Conservation (phyloP, 495 filamentous ascomycete genomes). For the Talaromyces nanjingensis region DNA sequence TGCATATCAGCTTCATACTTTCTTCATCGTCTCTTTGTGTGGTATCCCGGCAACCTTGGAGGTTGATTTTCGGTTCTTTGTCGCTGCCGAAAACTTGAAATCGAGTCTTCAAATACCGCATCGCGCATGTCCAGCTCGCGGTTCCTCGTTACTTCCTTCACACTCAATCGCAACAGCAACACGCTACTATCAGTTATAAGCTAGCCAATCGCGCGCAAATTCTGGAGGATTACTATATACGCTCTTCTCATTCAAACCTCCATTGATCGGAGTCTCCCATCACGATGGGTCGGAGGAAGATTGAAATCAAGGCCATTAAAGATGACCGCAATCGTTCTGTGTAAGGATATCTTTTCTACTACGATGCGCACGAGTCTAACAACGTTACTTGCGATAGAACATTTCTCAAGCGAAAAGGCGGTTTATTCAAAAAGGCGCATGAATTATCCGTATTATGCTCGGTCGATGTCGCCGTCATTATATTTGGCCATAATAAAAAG, state of each 20-base stretch:
- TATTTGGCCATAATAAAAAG: slow-evolving; percentile 97
- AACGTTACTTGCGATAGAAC: slow-evolving; percentile 53
- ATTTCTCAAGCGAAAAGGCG: slow-evolving; percentile 96
- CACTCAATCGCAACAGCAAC: neutral
- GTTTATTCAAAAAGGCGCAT: slow-evolving; percentile 98
- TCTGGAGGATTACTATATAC: neutral
- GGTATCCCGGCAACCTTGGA: neutral
- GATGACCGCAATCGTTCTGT: slow-evolving; percentile 98
- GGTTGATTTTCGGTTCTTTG: neutral
- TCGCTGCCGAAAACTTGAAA: neutral
- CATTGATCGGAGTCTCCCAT: slow-evolving; percentile 1
- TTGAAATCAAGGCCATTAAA: slow-evolving; percentile 99
- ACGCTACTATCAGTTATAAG: neutral
- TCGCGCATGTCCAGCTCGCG: neutral
- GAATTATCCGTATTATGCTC: slow-evolving; percentile 96
- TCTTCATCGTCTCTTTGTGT: neutral
- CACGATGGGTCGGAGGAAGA: slow-evolving; percentile 67
- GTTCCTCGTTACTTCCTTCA: neutral
- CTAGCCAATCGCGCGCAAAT: neutral
- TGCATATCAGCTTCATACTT: neutral
- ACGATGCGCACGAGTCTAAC: neutral
- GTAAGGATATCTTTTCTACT: slow-evolving; percentile 50
- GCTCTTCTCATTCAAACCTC: neutral
- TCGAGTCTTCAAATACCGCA: neutral
- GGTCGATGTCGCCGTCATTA: slow-evolving; percentile 96